Evolutionary conservation across 2,329 filamentous ascomycete genomes (phyloP), one percentile per base, ranked within the genome.

Genomic region (Sordariomycetes sp.): DNA sequence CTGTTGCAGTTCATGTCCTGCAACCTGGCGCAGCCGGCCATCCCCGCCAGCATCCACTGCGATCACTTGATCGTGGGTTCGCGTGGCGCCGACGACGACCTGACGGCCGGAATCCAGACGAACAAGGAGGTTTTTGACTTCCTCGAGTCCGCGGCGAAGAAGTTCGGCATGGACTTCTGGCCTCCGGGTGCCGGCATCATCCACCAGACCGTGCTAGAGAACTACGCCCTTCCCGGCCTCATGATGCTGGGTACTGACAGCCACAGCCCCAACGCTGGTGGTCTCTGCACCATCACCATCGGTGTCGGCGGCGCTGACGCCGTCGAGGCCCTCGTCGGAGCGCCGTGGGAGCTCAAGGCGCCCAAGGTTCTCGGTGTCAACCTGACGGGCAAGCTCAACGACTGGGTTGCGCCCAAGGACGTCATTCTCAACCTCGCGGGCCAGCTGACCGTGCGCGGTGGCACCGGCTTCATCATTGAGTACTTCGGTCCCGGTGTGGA

Each of bases 171-270:
- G 69, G 90, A 96, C 70, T 96, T 96, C 68, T 96, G 90, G 91
- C 89, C 90, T 1, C 90, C 90, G 0, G 91, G 91, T 60, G 90
- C 91, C 8, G 91, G 90, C 61, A 96, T 96, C 63, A 96, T 99
- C 63, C 94, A 99, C 74, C 94, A 99, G 79, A 95, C 89, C 56
- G 94, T 99, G 24, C 74, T 99, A 64, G 94, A 99, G 76, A 97
- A 99, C 74, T 99, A 99, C 69, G 89, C 91, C 36, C 84, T 92
- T n/a, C 94, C 94, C 22, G 94, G 94, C 54, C 74, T 97, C 64
- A 96, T 99, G 91, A 97, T 99, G 90, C 81, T 99, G 48, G 94
- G 94, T 58, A 99, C 94, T 34, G 94, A 99, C 72, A 95, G 89
- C 66, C 94, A 99, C 72, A 96, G 90, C 52, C 94, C 94, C 51